Conservation (phyloP, 2,329 filamentous ascomycete genomes). For the Cucurbitaria berberidis region DNA sequence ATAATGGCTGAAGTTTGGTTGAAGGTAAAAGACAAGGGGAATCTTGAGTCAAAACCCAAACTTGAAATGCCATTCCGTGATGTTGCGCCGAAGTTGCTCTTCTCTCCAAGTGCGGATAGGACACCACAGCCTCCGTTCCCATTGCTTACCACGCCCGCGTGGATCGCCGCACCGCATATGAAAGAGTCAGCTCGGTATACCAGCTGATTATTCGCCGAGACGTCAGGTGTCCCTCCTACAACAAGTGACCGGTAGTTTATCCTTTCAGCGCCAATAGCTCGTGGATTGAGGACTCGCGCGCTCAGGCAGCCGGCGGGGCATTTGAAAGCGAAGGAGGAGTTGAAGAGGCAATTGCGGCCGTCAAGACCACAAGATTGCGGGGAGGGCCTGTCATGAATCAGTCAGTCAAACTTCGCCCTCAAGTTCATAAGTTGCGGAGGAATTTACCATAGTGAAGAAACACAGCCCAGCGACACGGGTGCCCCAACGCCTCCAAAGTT, state of each 20-base stretch:
- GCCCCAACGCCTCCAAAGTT: constrained; percentile 73
- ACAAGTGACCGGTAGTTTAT: constrained; percentile 70
- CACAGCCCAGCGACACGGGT: constrained; percentile 70
- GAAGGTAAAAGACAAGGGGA: constrained; percentile 45
- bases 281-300: constrained; percentile 56
- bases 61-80: constrained; percentile 41
- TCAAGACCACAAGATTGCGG: constrained; percentile 57
- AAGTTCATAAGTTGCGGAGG: background rate
- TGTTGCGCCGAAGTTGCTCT: constrained; percentile 26
- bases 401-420: constrained; percentile 4
- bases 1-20: constrained; percentile 17
- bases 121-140: constrained; percentile 44
- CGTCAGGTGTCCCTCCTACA: constrained; percentile 62
- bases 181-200: constrained; percentile 48
- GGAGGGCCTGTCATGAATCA: constrained; percentile 27
- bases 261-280: constrained; percentile 63
- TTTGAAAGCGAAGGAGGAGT: constrained; percentile 59
- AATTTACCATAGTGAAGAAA: constrained; percentile 68
- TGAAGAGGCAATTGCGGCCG: constrained; percentile 60
- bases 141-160: constrained; percentile 40
- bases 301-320: constrained; percentile 62
- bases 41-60: constrained; percentile 41
- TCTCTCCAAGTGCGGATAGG: constrained; percentile 34
- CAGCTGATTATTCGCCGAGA: constrained; percentile 8
- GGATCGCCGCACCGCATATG: constrained; percentile 46